Percentiles rank a stretch among this genome's conserved stretches.
Evolutionary conservation across 139 green algal genomes (phyloP).

Genomic region (Pseudopediastrum boryanum): DNA sequence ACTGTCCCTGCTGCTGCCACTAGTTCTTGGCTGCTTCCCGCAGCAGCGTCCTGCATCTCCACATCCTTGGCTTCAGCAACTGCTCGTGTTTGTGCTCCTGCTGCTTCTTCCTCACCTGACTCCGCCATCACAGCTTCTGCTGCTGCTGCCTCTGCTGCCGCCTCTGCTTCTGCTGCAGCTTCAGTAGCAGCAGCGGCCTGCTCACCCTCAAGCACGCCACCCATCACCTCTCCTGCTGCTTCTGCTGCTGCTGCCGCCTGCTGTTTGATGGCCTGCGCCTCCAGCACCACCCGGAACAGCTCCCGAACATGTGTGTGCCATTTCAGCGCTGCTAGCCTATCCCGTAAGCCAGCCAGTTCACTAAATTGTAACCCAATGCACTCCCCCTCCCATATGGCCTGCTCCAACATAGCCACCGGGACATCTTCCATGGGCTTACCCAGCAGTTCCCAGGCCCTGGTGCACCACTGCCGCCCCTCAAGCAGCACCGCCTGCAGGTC

Average conservation of each 20-base stretch:
- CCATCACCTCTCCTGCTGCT: constrained; percentile 27
- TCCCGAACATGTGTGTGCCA: constrained; percentile 20
- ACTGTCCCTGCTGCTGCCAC: neutral
- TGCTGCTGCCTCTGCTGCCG: constrained; percentile 1
- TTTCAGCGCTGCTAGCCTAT: constrained; percentile 14
- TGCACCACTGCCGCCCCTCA: constrained; percentile 12
- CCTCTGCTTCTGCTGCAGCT: neutral
- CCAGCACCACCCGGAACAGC: constrained; percentile 17
- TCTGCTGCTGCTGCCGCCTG: constrained; percentile 10
- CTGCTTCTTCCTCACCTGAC: neutral
- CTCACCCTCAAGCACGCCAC: too few relatives aligned
- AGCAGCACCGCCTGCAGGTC: constrained; percentile 38
- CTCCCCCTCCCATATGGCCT: constrained; percentile 8
- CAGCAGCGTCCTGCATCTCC: neutral
- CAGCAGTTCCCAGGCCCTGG: neutral
- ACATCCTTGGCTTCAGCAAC: too few relatives aligned
- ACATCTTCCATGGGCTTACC: neutral
- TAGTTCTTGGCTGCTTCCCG: too few relatives aligned
- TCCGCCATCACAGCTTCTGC: neutral
- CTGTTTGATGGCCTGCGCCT: constrained; percentile 1
- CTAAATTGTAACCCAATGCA: constrained; percentile 16
- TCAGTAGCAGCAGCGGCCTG: neutral
- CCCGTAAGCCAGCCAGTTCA: constrained; percentile 16
- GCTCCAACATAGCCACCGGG: neutral
- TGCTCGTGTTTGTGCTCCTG: neutral